These are phyloP conservation scores for Claviceps maximensis DNA, from an alignment of 2,329 filamentous ascomycete genomes.

Conservation along the genomic window DNA sequence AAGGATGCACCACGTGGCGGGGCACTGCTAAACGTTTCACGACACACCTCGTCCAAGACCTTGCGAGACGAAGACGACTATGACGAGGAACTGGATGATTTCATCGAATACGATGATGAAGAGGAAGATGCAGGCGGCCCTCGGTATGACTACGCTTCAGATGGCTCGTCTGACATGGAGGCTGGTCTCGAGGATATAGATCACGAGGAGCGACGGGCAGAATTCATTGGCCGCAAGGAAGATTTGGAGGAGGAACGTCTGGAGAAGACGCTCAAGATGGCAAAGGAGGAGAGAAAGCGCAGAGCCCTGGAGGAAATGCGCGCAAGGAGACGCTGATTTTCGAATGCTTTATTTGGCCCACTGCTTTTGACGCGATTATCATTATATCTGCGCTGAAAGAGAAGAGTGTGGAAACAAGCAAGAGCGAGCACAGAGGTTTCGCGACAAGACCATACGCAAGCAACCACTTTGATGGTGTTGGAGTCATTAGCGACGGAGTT, in stretches of 20 bases:
- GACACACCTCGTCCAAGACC: slow-evolving; percentile 16
- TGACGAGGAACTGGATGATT: slow-evolving; percentile 49
- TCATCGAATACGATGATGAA: slow-evolving; percentile 48
- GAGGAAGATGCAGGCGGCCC: slow-evolving; percentile 30
- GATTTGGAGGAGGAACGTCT: slow-evolving; percentile 51
- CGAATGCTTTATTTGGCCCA: not conserved
- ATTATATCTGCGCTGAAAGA: not conserved
- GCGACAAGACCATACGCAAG: not conserved
- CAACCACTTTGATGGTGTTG: not conserved
- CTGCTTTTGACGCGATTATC: not conserved
- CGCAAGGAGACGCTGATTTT: slow-evolving; percentile 15
- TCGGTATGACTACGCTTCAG: slow-evolving; percentile 45
- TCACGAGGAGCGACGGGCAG: slow-evolving; percentile 52
- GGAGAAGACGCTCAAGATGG: slow-evolving; percentile 46
- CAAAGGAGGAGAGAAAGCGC: slow-evolving; percentile 45
- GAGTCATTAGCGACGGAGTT: slow-evolving; percentile 29
- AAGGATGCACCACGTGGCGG: slow-evolving; percentile 25
- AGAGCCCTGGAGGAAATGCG: slow-evolving; percentile 25
- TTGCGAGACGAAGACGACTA: slow-evolving; percentile 44
- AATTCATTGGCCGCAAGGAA: slow-evolving; percentile 50
- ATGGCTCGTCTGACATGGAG: slow-evolving; percentile 65
- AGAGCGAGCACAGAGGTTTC: not conserved
- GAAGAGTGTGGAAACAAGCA: not conserved
- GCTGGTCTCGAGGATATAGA: slow-evolving; percentile 63
- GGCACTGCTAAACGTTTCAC: slow-evolving; percentile 25